Evolutionary conservation across 2,329 filamentous ascomycete genomes (phyloP).

Genomic region (Aspergillus transmontanensis): DNA sequence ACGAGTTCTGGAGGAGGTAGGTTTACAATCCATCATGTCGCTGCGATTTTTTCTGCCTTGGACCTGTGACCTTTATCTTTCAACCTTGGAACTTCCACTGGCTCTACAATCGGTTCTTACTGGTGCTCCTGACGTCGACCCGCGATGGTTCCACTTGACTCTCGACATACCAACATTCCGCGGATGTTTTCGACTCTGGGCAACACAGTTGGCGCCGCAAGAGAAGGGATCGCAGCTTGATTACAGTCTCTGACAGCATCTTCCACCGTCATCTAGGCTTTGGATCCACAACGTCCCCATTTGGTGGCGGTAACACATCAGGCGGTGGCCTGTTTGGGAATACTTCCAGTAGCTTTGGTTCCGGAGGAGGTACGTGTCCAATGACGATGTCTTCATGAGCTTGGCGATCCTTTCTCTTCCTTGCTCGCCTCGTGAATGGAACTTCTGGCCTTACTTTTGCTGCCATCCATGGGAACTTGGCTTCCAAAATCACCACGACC

Average conservation of each 20-base stretch:
- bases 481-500: background rate
- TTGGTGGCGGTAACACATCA: constrained; percentile 37
- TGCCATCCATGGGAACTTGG: background rate
- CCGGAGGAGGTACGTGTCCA: constrained; percentile 45
- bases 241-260: constrained; percentile 43
- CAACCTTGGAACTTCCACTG: constrained; percentile 8
- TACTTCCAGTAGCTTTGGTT: constrained; percentile 43
- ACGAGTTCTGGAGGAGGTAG: constrained; percentile 41
- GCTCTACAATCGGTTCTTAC: constrained; percentile 18
- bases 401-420: constrained; percentile 28
- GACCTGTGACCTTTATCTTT: background rate
- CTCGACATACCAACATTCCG: constrained; percentile 22
- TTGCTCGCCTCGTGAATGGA: constrained; percentile 13
- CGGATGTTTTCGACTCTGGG: constrained; percentile 30
- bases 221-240: constrained; percentile 35
- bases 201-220: constrained; percentile 30
- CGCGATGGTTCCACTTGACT: constrained; percentile 27
- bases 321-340: constrained; percentile 40
- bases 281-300: constrained; percentile 41
- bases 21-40: constrained; percentile 23
- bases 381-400: constrained; percentile 24
- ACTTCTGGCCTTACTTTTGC: background rate
- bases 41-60: constrained; percentile 8
- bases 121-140: constrained; percentile 36
- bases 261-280: constrained; percentile 42